Conservation (phyloP, 1,284 basidiomycete genomes). For the Ustilago bromivora region DNA sequence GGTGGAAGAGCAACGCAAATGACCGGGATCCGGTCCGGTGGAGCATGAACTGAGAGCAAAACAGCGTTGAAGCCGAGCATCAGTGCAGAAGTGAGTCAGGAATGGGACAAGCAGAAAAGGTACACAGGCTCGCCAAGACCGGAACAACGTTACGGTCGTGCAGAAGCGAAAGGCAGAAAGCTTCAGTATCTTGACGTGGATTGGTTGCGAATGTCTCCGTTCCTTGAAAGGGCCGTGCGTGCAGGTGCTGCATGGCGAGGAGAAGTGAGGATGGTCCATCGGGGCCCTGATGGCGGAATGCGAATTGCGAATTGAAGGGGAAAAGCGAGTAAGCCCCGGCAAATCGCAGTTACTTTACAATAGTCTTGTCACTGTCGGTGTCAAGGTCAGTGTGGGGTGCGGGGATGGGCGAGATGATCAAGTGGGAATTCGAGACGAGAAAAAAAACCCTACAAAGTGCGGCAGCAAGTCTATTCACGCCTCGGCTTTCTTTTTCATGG, state of each 20-base stretch:
- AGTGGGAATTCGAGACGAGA: background rate
- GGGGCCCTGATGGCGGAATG: background rate
- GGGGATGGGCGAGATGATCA: background rate
- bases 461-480: too few relatives aligned
- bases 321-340: background rate
- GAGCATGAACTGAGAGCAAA: background rate
- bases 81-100: background rate
- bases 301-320: background rate
- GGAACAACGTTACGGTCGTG: background rate
- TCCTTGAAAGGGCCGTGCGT: too few relatives aligned
- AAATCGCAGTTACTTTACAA: too few relatives aligned
- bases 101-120: background rate
- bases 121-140: background rate
- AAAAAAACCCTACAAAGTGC: too few relatives aligned
- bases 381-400: background rate
- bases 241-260: too few relatives aligned
- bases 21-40: background rate
- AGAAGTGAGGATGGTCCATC: background rate
- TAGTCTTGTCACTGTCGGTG: background rate
- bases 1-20: too few relatives aligned
- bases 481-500: too few relatives aligned
- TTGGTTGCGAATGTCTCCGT: background rate
- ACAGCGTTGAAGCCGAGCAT: background rate
- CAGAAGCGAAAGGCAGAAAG: background rate
- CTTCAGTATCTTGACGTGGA: background rate